phyloP scores from a whole-genome alignment of 306 rosid genomes.

The Cucurbita maxima region DNA sequence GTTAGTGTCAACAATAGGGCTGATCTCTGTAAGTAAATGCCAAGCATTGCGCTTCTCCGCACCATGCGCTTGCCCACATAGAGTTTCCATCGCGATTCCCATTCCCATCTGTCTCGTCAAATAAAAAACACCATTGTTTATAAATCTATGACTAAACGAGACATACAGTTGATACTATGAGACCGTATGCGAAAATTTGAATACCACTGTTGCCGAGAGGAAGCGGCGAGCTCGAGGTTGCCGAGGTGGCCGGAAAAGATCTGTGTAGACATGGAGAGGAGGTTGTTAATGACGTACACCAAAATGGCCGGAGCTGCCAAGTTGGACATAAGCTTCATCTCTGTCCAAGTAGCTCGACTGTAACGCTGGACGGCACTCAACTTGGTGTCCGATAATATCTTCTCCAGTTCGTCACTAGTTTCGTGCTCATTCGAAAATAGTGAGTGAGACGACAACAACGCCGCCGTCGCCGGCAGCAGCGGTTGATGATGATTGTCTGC shows the following conservation, averaged over 20 bases:
- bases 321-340: background rate
- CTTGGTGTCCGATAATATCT: conserved; percentile 21
- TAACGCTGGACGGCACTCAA: conserved; percentile 18
- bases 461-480: background rate
- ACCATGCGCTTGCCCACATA: conserved; percentile 68
- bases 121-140: too few relatives aligned
- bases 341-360: background rate
- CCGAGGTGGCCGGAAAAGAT: background rate
- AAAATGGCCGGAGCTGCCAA: background rate
- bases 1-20: conserved; percentile 26
- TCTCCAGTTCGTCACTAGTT: conserved; percentile 21
- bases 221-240: background rate
- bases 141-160: too few relatives aligned
- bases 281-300: background rate
- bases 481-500: background rate
- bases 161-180: background rate
- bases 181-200: background rate
- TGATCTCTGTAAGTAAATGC: conserved; percentile 50
- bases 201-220: background rate
- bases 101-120: conserved; percentile 38
- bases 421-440: background rate
- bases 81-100: conserved; percentile 79
- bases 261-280: background rate
- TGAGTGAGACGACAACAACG: background rate
- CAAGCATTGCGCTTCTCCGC: conserved; percentile 44